Conservation (phyloP, 768 basidiomycete species). For the Lentinula raphanica region DNA sequence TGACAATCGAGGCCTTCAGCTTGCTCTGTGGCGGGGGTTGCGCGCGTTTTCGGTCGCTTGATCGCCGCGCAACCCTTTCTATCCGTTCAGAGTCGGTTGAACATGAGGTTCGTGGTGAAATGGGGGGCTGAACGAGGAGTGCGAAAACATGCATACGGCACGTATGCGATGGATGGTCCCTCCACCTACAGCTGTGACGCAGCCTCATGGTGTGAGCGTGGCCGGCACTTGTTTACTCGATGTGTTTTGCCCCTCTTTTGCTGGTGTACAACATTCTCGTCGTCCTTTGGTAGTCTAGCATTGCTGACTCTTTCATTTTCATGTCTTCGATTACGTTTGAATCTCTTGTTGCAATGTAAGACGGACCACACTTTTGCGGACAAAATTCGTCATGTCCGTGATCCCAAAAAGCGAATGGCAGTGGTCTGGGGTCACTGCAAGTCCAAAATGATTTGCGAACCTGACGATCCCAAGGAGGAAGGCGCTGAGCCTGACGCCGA, state of each 20-base stretch:
- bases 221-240: conserved; percentile 61
- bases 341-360: conserved; percentile 41
- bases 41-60: conserved; percentile 94
- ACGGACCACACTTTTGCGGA: conserved; percentile 80
- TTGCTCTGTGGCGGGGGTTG: conserved; percentile 60
- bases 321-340: conserved; percentile 36
- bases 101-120: conserved; percentile 91
- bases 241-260: conserved; percentile 56
- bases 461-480: conserved; percentile 86
- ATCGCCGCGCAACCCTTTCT: conserved; percentile 75
- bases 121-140: conserved; percentile 97
- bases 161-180: conserved; percentile 37
- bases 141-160: conserved; percentile 48
- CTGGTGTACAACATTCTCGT: conserved; percentile 20
- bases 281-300: conserved; percentile 30
- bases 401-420: conserved; percentile 83
- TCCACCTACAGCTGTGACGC: conserved; percentile 67
- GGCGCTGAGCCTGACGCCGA: conserved; percentile 62
- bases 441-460: conserved; percentile 81
- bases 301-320: conserved; percentile 64
- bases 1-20: conserved; percentile 82
- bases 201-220: conserved; percentile 46
- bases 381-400: conserved; percentile 81
- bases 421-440: conserved; percentile 85
- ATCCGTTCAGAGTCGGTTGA: conserved; percentile 74